Evolutionary conservation across 371 early-diverging fungal species (phyloP).

Genomic region (Rhizopus sp.): DNA sequence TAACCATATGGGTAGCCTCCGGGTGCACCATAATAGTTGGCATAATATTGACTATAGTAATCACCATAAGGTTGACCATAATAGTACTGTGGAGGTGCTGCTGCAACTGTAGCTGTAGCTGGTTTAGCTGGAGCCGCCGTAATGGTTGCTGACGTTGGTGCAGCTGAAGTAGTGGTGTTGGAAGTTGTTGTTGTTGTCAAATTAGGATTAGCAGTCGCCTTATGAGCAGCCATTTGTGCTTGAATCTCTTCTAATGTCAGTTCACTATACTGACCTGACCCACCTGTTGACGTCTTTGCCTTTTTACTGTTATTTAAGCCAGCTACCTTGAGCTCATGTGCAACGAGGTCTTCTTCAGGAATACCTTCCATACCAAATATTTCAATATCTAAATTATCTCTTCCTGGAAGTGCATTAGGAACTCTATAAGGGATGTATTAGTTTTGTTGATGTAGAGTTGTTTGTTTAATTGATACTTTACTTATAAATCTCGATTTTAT

Average conservation of each 20-base stretch:
- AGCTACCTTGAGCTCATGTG: conserved; percentile 57
- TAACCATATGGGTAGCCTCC: conserved; percentile 11
- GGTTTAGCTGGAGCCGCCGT: conserved; percentile 15
- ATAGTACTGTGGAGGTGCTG: conserved; percentile 19
- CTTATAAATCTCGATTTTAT: conserved; percentile 84
- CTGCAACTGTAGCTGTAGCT: conserved; percentile 11
- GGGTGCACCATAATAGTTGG: conserved; percentile 14
- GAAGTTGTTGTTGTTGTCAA: neutral
- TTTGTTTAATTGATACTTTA: conserved; percentile 30
- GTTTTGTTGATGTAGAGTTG: neutral
- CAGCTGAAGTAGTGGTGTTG: conserved; percentile 10
- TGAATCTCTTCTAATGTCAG: conserved; percentile 46
- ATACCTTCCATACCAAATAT: conserved; percentile 96
- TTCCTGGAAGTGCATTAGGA: conserved; percentile 84
- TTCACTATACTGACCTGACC: conserved; percentile 40
- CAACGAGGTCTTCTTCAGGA: conserved; percentile 79
- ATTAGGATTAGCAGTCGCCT: conserved; percentile 25
- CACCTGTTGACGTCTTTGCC: conserved; percentile 29
- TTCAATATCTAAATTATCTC: conserved; percentile 85
- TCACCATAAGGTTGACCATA: conserved; percentile 16
- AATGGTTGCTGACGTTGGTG: conserved; percentile 33
- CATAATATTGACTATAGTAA: conserved; percentile 29
- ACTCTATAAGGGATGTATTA: conserved; percentile 54
- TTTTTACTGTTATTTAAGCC: conserved; percentile 25
- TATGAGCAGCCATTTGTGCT: conserved; percentile 41